Evolutionary conservation across 441 rosid genomes (phyloP).

Genomic region (Erysimum cheiri): DNA sequence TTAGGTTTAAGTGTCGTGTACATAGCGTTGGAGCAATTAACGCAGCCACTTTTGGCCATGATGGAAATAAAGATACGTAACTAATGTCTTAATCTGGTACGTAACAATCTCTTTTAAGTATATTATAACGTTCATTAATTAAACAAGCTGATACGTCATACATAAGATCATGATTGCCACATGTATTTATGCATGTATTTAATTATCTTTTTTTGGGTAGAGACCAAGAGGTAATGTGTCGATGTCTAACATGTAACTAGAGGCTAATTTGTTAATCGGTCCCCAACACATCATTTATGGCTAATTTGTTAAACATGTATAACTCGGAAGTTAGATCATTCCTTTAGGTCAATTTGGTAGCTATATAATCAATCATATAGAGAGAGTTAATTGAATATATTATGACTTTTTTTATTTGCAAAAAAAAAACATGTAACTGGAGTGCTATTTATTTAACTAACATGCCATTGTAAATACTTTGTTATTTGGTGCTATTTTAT

Average conservation of each 20-base stretch:
- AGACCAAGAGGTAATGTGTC: not conserved
- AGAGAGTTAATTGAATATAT: not conserved
- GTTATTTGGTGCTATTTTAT: not conserved
- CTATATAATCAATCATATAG: not conserved
- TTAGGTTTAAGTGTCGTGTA: conserved; percentile 26
- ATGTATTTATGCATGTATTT: not conserved
- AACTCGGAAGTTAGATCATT: not conserved
- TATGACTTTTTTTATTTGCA: not conserved
- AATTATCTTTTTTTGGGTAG: not conserved
- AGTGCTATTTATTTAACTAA: not conserved
- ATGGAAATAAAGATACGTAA: not conserved
- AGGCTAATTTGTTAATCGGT: not conserved
- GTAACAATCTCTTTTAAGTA: not conserved
- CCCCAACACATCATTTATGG: conserved; percentile 3
- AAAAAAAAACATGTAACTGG: not conserved
- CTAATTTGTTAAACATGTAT: not conserved
- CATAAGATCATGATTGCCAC: not conserved
- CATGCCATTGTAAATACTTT: not conserved
- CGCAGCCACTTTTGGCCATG: not conserved
- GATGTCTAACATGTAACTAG: not conserved
- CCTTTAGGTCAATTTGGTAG: not conserved
- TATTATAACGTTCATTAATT: not conserved
- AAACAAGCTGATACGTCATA: not conserved
- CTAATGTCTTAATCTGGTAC: not conserved
- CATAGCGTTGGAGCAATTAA: conserved; percentile 25